Evolutionary conservation across 257 asterid species (phyloP), one percentile per base, ranked within the genome.

Genomic region (Leonotis leonurus): DNA sequence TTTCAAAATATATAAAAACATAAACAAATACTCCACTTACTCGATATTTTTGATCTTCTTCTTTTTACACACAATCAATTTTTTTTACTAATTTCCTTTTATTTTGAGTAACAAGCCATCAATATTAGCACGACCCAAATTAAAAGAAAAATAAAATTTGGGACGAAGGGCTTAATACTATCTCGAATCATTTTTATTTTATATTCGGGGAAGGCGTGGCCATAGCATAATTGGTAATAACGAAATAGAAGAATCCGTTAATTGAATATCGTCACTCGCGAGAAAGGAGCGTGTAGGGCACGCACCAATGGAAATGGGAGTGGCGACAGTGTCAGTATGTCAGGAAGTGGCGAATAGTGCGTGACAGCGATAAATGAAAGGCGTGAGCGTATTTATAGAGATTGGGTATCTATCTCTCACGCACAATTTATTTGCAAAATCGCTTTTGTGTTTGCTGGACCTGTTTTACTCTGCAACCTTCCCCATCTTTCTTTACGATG

Each of bases 321-420:
- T 1, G 14, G 49, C 14, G 40, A 44, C 48, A 22, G 65, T 44
- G 46, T 27, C 58, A 43, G 65, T 65, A 26, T 65, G 64, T 27
- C n/a, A 29, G 26, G 51, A 3, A 21, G 29, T 20, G 27, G 30
- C 55, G 55, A 44, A 46, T 46, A 57, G 73, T 48, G 60, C 43
- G 67, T 68, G 67, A 68, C 60, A 46, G 12, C 53, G 41, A 45
- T 68, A 60, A 68, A 58, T 68, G 67, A 57, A 35, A 2, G 3
- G 70, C 56, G 62, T 65, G 45, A 39, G 70, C 70, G 21, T 9
- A 14, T 24, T 35, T 16, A 33, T 5, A 33, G 10, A 13, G 26
- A 32, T 32, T 11, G 48, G 56, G 49, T 30, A 46, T 30, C 35
- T 30, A 46, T 30, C 35, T 62, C 59, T 20, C 68, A 22, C 57